These are phyloP conservation scores for Cyclotella choctawhatcheeana DNA, from an alignment of 108 stramenopile species.

Conservation along the genomic window DNA sequence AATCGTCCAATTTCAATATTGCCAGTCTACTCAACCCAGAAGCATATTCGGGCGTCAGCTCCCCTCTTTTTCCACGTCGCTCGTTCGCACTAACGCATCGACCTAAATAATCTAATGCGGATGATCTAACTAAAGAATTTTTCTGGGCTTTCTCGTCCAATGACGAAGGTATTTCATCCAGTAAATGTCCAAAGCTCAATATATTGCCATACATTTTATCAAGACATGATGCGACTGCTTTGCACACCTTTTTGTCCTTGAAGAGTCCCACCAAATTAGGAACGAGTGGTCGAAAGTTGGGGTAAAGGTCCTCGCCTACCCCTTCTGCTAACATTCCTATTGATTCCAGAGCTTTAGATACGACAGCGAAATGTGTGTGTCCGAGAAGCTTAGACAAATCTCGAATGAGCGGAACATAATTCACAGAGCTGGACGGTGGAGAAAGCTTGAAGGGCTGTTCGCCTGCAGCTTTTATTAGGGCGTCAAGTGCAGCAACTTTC, in stretches of 20 bases:
- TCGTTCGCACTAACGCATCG: constrained; percentile 66
- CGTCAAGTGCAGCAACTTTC: constrained; percentile 83
- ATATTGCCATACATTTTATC: constrained; percentile 85
- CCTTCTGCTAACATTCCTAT: constrained; percentile 85
- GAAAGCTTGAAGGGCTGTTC: constrained; percentile 84
- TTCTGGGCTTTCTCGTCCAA: constrained; percentile 79
- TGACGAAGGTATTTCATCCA: constrained; percentile 70
- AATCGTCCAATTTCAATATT: constrained; percentile 68
- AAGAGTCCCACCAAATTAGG: constrained; percentile 56
- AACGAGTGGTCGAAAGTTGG: constrained; percentile 76
- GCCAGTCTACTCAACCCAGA: constrained; percentile 49
- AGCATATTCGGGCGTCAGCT: constrained; percentile 46
- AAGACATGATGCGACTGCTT: constrained; percentile 58
- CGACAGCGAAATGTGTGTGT: constrained; percentile 89
- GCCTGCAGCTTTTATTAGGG: constrained; percentile 74
- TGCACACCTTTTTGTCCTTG: constrained; percentile 90
- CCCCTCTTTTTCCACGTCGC: constrained; percentile 60
- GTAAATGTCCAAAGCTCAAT: constrained; percentile 74
- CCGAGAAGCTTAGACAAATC: constrained; percentile 75
- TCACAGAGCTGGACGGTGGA: constrained; percentile 59
- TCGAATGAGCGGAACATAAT: constrained; percentile 73
- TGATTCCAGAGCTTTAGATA: constrained; percentile 71
- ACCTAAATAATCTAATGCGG: constrained; percentile 65
- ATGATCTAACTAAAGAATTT: constrained; percentile 73
- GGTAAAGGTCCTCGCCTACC: constrained; percentile 78